Conservation (phyloP, 2,329 filamentous ascomycete species). For the Colletotrichum karsti region DNA sequence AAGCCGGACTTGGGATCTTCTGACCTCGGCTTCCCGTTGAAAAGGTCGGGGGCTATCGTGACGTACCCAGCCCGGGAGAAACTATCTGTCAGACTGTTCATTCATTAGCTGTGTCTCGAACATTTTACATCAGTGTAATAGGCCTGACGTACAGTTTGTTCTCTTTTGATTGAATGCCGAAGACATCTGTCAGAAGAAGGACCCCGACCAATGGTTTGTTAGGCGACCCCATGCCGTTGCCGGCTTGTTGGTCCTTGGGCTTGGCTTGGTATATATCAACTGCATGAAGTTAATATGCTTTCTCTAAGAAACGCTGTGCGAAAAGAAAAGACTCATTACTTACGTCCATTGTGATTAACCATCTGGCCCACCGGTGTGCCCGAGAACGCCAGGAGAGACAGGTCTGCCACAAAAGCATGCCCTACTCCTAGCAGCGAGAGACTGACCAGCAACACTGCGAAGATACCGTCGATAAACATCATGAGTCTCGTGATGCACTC, state of each 20-base stretch:
- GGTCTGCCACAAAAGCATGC: background rate
- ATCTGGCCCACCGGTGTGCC: slow-evolving; percentile 8
- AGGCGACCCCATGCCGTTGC: background rate
- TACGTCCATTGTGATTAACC: background rate
- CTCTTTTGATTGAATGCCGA: slow-evolving; percentile 40
- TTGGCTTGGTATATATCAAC: slow-evolving; percentile 15
- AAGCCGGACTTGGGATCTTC: slow-evolving; percentile 40
- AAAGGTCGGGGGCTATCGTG: slow-evolving; percentile 71
- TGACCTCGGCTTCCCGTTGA: slow-evolving; percentile 64
- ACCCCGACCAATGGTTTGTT: background rate
- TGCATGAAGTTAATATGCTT: background rate
- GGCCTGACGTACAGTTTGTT: slow-evolving; percentile 24
- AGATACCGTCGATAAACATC: background rate
- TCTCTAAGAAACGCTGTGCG: background rate
- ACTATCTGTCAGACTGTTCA: slow-evolving; percentile 63
- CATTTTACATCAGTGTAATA: background rate
- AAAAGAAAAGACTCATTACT: background rate
- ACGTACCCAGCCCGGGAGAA: slow-evolving; percentile 74
- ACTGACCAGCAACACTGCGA: background rate
- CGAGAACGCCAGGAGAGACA: slow-evolving; percentile 17
- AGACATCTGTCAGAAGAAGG: slow-evolving; percentile 42
- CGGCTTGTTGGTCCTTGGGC: background rate
- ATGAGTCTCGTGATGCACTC: background rate
- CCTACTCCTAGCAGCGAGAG: background rate
- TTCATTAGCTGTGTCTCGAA: too few species aligned